Conservation (phyloP, 768 basidiomycete genomes). For the Cystoderma amianthinum region DNA sequence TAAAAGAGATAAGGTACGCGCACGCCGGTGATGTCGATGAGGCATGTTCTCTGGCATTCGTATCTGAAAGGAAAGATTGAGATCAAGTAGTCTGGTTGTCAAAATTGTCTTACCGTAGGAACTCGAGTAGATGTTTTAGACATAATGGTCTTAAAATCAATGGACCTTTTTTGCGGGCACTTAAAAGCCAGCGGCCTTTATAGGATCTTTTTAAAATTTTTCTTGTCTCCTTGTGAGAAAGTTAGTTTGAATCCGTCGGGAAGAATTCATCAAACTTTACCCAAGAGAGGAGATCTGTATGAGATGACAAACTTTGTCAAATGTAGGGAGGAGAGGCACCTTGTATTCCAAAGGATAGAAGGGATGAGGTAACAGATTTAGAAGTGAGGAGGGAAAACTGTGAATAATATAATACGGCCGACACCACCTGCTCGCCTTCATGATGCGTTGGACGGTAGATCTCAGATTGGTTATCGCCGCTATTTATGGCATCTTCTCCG, state of each 20-base stretch:
- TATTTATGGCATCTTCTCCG: background rate
- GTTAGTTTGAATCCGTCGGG: background rate
- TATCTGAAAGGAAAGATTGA: background rate
- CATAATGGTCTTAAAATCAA: background rate
- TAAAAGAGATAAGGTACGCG: conserved; percentile 18
- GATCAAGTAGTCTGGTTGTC: no score
- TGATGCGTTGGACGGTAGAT: no score
- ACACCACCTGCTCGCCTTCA: no score
- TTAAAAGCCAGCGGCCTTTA: background rate
- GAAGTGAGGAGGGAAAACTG: background rate
- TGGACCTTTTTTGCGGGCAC: background rate
- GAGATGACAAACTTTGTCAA: background rate
- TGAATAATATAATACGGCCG: background rate
- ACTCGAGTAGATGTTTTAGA: background rate
- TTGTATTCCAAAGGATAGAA: no score
- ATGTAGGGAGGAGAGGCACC: background rate
- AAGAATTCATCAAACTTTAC: background rate
- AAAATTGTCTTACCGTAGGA: background rate
- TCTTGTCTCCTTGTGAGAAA: background rate
- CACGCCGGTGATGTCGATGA: conserved; percentile 5
- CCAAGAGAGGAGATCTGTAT: background rate
- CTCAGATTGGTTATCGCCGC: background rate
- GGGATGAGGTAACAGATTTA: background rate
- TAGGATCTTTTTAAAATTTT: no score
- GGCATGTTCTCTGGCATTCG: background rate